phyloP scores from a whole-genome alignment of 495 filamentous ascomycete genomes.

The Lentithecium fluviatile region DNA sequence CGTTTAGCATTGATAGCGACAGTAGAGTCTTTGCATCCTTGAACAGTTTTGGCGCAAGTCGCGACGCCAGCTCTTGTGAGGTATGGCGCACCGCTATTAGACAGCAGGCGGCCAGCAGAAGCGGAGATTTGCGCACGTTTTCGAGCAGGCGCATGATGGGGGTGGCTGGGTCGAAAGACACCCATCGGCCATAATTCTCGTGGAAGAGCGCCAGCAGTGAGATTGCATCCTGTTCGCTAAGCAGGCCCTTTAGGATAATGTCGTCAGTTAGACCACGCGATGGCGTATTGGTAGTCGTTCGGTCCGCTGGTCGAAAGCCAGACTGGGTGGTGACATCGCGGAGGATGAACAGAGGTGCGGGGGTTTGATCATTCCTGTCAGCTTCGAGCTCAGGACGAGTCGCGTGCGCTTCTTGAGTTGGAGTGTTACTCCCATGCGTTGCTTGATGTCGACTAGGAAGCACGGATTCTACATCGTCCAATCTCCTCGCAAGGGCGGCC shows the following conservation, averaged over 20 bases:
- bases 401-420: background rate
- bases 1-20: slow-evolving; percentile 40
- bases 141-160: slow-evolving; percentile 36
- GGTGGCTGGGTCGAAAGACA: slow-evolving; percentile 41
- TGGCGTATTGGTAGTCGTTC: slow-evolving; percentile 32
- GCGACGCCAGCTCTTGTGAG: slow-evolving; percentile 43
- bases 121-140: slow-evolving; percentile 42
- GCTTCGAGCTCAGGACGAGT: background rate
- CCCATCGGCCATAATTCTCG: slow-evolving; percentile 50
- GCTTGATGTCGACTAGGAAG: background rate
- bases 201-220: slow-evolving; percentile 37
- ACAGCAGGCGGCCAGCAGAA: slow-evolving; percentile 48
- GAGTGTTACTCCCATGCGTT: background rate
- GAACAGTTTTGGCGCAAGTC: slow-evolving; percentile 45
- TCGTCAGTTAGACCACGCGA: slow-evolving; percentile 45
- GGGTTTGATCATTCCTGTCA: background rate
- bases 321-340: slow-evolving; percentile 16
- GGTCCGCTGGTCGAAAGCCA: slow-evolving; percentile 12
- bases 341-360: slow-evolving; percentile 16
- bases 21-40: slow-evolving; percentile 44
- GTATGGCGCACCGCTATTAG: slow-evolving; percentile 51
- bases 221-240: slow-evolving; percentile 16
- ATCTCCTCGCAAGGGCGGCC: slow-evolving; percentile 4
- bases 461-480: slow-evolving; percentile 8
- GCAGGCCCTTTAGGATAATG: slow-evolving; percentile 21